Conservation (phyloP, 2,329 filamentous ascomycete species). For the Diaporthe helianthi region DNA sequence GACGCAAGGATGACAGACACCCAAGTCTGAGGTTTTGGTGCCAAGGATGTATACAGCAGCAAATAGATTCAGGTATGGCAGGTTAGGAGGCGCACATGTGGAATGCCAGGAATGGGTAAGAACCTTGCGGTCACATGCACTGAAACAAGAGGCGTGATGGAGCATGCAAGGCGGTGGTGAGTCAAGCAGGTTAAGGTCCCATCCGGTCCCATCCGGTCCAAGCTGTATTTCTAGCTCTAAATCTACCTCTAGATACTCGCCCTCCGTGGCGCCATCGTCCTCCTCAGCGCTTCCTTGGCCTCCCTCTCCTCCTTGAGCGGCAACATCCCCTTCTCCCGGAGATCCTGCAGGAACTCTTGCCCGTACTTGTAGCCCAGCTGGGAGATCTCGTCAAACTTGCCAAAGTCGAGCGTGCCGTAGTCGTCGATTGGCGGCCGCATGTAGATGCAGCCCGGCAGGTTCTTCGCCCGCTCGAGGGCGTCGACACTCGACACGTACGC, state of each 20-base stretch:
- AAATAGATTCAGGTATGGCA: background rate
- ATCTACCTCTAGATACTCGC: constrained; percentile 70
- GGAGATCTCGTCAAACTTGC: constrained; percentile 97
- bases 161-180: background rate
- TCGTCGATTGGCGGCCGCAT: constrained; percentile 94
- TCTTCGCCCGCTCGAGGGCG: constrained; percentile 91
- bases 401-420: constrained; percentile 95
- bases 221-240: background rate
- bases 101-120: background rate
- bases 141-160: background rate
- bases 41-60: background rate
- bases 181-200: background rate
- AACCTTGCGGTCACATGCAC: background rate
- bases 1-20: background rate
- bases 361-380: constrained; percentile 87
- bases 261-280: constrained; percentile 80
- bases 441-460: constrained; percentile 88
- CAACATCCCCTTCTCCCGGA: constrained; percentile 81
- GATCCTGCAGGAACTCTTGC: constrained; percentile 76
- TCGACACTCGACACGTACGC: constrained; percentile 96
- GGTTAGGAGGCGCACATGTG: background rate
- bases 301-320: constrained; percentile 74
- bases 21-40: background rate
- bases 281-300: constrained; percentile 76
- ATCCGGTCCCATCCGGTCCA: background rate